Evolutionary conservation across 345 rosid species (phyloP), one percentile per base, ranked within the genome.

Genomic region (Carallia brachiata): DNA sequence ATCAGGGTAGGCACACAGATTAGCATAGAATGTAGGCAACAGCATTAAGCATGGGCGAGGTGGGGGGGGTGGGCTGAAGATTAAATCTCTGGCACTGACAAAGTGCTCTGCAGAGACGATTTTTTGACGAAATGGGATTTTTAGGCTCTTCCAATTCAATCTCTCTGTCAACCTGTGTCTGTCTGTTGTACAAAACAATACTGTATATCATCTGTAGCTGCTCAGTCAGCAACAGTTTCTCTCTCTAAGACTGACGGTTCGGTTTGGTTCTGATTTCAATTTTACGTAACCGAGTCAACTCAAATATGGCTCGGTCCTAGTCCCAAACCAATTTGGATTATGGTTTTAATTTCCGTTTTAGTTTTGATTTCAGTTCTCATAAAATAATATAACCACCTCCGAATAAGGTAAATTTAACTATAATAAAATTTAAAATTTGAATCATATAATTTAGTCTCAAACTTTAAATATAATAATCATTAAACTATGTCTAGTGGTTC

Each of bases 51-150:
- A 44, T 23, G 23, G 23, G 23, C 23, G 12, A 0, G 30, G 27
- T 65, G 40, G 34, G 30, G 27, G 70, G 54, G 34, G 40, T 30
- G 59, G 30, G 60, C 60, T 56, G 32, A 56, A 56, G n/a, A 9
- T 7, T 67, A 55, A 13, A 62, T 74, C 77, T 74, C 63, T 75
- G 44, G 6, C 28, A 23, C 66, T 69, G 78, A 75, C 78, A 56
- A n/a, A 17, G 31, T 8, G 50, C 67, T 32, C 34, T 32, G 34
- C 34, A 67, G 68, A 52, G 61, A 19, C 59, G 53, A 23, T 54
- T 53, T 54, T 68, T 50, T 63, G 72, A 57, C 69, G 69, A 64
- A 39, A 48, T 3, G 17, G 61, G 32, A 23, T 47, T 16, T 62
- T 52, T 31, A 13, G 0, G 8, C 28, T 44, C 23, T 63, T 63